A percentile compares a stretch with the other conserved stretches of the same genome.
phyloP scores from a whole-genome alignment of 352 stramenopile species.

The Thraustochytrium sp. region DNA sequence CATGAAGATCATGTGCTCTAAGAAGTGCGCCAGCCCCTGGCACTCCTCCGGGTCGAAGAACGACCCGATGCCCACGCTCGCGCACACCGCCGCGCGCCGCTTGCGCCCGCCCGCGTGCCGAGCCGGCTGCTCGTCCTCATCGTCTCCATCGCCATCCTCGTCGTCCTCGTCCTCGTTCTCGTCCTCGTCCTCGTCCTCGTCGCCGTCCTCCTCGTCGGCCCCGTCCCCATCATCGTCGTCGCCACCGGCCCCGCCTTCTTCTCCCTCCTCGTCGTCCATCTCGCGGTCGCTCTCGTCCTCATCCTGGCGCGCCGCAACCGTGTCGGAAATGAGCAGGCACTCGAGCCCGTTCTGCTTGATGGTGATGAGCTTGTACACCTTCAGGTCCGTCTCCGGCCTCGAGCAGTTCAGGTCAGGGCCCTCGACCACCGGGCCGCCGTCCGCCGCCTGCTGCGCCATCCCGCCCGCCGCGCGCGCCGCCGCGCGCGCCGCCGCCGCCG shows the following conservation, averaged over 20 bases:
- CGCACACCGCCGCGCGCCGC: constrained; percentile 17
- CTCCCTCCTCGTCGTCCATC: neutral
- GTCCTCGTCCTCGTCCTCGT: neutral
- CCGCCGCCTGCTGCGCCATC: neutral
- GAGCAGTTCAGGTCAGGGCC: neutral
- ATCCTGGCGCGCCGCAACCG: neutral
- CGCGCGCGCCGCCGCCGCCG: neutral
- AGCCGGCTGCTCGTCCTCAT: neutral
- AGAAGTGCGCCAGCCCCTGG: constrained; percentile 66
- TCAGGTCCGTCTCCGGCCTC: constrained; percentile 28
- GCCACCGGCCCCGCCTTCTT: neutral
- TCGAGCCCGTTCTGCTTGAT: constrained; percentile 17
- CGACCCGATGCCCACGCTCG: constrained; percentile 9
- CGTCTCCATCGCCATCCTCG: neutral
- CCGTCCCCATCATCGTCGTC: constrained; percentile 4
- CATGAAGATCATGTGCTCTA: constrained; percentile 96
- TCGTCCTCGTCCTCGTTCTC: neutral
- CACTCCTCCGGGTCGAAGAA: constrained; percentile 37
- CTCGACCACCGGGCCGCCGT: neutral
- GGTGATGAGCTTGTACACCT: constrained; percentile 34
- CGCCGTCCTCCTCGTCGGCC: neutral
- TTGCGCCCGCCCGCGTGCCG: neutral
- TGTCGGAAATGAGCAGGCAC: constrained; percentile 27
- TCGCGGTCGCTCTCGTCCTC: neutral
- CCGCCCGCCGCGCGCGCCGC: neutral